Base-by-base conservation (phyloP, 257 asterid species). In the Penstemon newberryi region DNA sequence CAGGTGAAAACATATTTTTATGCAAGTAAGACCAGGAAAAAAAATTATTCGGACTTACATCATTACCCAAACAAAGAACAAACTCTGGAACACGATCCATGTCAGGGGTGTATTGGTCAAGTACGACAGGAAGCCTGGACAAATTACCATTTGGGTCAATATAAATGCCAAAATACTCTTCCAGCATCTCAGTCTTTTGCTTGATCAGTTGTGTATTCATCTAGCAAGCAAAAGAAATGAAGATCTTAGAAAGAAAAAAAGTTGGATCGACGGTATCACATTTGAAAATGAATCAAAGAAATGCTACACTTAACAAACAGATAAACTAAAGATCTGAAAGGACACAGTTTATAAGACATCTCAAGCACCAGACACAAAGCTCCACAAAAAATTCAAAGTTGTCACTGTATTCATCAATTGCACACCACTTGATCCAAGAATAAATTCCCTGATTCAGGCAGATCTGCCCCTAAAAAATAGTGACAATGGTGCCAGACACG, bases 81-180 rank as follows among this genome's bases (percentile, higher is more conserved):
- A 93, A 82, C 70, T 93, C 99, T 41, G 99, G 99, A 61, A 89
- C 87, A 70, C 92, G 96, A 76, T 90, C 99, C 96, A 88, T 88
- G 78, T 93, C 97, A 58, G 99, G 97, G 2, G 96, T 88, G 86
- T 93, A 93, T 77, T 90, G 99, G 80, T 93, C 99, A 66, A 93
- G 94, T 74, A 93, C 85, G 69, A 93, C 83, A 25, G 99, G 99
- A 50, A 93, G 89, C 84, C 97, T 82, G 55, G 87, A 81, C 78
- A 93, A 75, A 75, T 85, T 84, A 67, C 95, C 97, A 79, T 83
- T 60, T 64, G 85, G 51, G 64, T 93, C 96, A 38, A 93, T 75
- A 79, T 70, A 70, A 73, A 90, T 81, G 68, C 95, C 64, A 69
- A 90, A 93, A 76, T 90, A 93, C 80, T 93, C 99, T 59, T 84